Conservation (phyloP, 2,329 filamentous ascomycete genomes). For the Tolypocladium tundrense region DNA sequence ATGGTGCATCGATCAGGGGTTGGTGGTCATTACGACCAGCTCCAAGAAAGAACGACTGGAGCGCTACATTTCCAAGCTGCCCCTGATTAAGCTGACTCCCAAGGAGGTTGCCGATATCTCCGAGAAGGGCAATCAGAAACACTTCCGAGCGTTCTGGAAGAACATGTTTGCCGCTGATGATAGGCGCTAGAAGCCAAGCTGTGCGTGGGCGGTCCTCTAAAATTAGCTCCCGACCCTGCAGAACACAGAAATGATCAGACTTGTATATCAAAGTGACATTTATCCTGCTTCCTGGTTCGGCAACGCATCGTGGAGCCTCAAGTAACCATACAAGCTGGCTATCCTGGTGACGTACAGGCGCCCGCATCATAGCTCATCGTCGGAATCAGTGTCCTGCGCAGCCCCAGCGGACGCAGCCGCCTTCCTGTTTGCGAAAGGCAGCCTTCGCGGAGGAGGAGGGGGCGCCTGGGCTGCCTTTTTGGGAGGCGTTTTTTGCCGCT, state of each 20-base stretch:
- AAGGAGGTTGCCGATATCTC: conserved; percentile 48
- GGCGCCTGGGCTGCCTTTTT: conserved; percentile 16
- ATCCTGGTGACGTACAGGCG: background rate
- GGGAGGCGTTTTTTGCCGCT: conserved; percentile 5
- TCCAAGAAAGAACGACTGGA: conserved; percentile 46
- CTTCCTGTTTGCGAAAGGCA: conserved; percentile 34
- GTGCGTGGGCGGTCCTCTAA: background rate
- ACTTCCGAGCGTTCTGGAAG: conserved; percentile 51
- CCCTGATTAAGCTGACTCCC: conserved; percentile 46
- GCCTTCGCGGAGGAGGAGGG: conserved; percentile 26
- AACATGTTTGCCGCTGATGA: conserved; percentile 43
- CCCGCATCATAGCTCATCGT: conserved; percentile 39
- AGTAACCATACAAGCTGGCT: background rate
- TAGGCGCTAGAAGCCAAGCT: conserved; percentile 12
- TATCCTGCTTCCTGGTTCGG: background rate
- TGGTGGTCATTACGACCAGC: conserved; percentile 51
- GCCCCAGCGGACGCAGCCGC: conserved; percentile 14
- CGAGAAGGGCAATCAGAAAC: conserved; percentile 46
- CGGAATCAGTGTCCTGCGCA: conserved; percentile 42
- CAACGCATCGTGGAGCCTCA: background rate
- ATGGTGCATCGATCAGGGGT: conserved; percentile 50
- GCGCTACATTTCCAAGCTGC: conserved; percentile 40
- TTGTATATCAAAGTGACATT: background rate
- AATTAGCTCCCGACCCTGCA: background rate
- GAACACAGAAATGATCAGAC: background rate